Percentiles rank a stretch among this genome's conserved stretches.
phyloP scores from a whole-genome alignment of 2,329 filamentous ascomycete species.

The Balansia obtecta region DNA sequence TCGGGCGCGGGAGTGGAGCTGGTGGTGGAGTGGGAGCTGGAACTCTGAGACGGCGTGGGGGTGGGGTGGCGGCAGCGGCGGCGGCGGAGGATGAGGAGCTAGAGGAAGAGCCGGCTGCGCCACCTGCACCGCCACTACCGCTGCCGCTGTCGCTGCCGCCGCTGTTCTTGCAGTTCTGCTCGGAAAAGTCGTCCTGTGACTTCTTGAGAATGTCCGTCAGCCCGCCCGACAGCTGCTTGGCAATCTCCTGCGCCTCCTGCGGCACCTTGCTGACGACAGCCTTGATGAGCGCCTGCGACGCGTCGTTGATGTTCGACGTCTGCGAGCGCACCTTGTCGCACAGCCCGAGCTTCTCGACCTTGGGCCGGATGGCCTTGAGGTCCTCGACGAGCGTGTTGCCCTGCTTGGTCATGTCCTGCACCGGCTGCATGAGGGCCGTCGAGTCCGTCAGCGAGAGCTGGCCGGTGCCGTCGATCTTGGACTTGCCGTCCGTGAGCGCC shows the following conservation, averaged over 20 bases:
- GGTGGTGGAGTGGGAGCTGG: too few relatives aligned
- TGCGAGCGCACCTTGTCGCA: slow-evolving; percentile 15
- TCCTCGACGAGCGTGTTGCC: slow-evolving; percentile 12
- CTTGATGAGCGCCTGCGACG: slow-evolving; percentile 15
- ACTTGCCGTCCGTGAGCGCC: slow-evolving; percentile 9
- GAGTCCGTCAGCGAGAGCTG: slow-evolving; percentile 8
- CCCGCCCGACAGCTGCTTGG: slow-evolving; percentile 12
- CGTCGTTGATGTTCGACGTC: slow-evolving; percentile 11
- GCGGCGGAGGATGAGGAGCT: too few relatives aligned
- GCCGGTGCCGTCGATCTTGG: slow-evolving; percentile 5
- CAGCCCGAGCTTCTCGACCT: slow-evolving; percentile 15
- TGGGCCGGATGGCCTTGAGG: slow-evolving; percentile 14
- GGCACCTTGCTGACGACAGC: slow-evolving; percentile 18
- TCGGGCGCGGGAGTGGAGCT: too few relatives aligned
- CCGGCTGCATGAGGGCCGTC: slow-evolving; percentile 6
- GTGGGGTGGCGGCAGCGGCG: too few relatives aligned
- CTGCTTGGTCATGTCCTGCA: slow-evolving; percentile 12
- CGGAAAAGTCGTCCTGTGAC: slow-evolving; percentile 12
- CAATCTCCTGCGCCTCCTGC: slow-evolving; percentile 14
- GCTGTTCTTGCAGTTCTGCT: slow-evolving; percentile 16
- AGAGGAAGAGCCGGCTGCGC: too few relatives aligned
- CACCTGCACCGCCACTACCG: too few relatives aligned
- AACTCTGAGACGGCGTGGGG: too few relatives aligned
- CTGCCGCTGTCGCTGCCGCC: neutral
- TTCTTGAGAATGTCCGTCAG: slow-evolving; percentile 12